Evolutionary conservation across 73 alveolate species (phyloP).

Genomic region (Paramecium sonneborni): DNA sequence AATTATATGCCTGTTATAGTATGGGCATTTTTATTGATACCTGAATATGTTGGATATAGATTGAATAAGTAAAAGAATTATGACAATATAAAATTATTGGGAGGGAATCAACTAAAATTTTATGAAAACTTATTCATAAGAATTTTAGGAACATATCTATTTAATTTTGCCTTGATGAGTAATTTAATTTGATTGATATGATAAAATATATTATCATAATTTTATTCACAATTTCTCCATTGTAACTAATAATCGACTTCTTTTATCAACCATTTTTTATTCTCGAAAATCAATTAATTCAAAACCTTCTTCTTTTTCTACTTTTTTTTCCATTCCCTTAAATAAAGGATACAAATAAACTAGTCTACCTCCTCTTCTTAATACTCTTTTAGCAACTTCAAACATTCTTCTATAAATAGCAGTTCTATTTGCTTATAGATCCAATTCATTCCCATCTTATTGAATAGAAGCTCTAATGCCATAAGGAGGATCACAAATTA

Average conservation of each 20-base stretch:
- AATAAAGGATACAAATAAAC: slow-evolving; percentile 95
- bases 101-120: neutral
- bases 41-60: neutral
- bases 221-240: slow-evolving; percentile 47
- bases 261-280: slow-evolving; percentile 49
- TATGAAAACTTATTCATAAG: slow-evolving; percentile 25
- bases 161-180: slow-evolving; percentile 20
- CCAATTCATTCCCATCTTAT: slow-evolving; percentile 58
- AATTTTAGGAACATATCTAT: neutral
- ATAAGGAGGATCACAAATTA: slow-evolving; percentile 99
- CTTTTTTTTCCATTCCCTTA: slow-evolving; percentile 80
- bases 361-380: slow-evolving; percentile 91
- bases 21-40: neutral
- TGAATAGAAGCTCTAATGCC: slow-evolving; percentile 95
- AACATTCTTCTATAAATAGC: slow-evolving; percentile 78
- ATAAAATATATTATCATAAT: neutral
- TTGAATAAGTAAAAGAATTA: neutral
- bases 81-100: neutral
- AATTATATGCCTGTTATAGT: neutral
- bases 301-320: slow-evolving; percentile 66
- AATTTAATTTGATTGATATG: neutral
- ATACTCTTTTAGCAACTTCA: slow-evolving; percentile 80
- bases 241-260: slow-evolving; percentile 64
- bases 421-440: slow-evolving; percentile 55
- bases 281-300: slow-evolving; percentile 56